These are phyloP conservation scores for Artemisia argyi DNA, from an alignment of 129 eudicot species.

Conservation along the genomic window DNA sequence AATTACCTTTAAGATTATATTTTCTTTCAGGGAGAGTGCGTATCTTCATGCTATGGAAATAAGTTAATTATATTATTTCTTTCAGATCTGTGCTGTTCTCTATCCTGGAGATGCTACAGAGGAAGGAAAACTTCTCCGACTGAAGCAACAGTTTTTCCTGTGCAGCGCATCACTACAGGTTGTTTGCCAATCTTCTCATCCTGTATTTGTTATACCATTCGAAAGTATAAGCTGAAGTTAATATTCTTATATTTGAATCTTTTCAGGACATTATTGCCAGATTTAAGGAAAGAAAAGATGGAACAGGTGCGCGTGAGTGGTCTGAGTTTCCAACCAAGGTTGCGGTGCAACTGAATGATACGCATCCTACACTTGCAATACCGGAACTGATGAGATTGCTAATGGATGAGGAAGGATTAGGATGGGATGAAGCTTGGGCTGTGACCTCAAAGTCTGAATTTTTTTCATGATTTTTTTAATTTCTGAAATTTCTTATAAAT, in stretches of 20 bases:
- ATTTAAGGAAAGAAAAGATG: slow-evolving; percentile 85
- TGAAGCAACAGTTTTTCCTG: slow-evolving; percentile 96
- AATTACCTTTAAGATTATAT: background rate
- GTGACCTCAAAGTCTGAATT: slow-evolving; percentile 69
- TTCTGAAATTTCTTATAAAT: slow-evolving; percentile 14
- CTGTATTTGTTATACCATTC: background rate
- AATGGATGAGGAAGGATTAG: slow-evolving; percentile 97
- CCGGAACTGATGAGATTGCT: slow-evolving; percentile 97
- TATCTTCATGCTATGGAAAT: slow-evolving; percentile 5
- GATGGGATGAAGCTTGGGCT: slow-evolving; percentile 99
- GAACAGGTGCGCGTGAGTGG: slow-evolving; percentile 56
- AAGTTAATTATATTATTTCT: slow-evolving; percentile 14
- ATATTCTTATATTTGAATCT: slow-evolving; percentile 8
- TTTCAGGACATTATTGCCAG: slow-evolving; percentile 89
- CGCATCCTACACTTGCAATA: slow-evolving; percentile 98
- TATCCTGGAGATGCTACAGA: slow-evolving; percentile 99
- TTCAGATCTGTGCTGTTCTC: slow-evolving; percentile 96
- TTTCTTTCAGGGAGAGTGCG: background rate
- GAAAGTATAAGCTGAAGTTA: background rate
- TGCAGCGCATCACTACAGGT: slow-evolving; percentile 99
- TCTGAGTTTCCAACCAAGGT: slow-evolving; percentile 91
- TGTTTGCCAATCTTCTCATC: slow-evolving; percentile 24
- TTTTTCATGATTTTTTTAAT: background rate
- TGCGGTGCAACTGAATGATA: slow-evolving; percentile 97
- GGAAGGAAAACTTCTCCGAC: slow-evolving; percentile 83